Evolutionary conservation across 78 protist species (phyloP).

Genomic region (Dictyostelium brefeldianum): DNA sequence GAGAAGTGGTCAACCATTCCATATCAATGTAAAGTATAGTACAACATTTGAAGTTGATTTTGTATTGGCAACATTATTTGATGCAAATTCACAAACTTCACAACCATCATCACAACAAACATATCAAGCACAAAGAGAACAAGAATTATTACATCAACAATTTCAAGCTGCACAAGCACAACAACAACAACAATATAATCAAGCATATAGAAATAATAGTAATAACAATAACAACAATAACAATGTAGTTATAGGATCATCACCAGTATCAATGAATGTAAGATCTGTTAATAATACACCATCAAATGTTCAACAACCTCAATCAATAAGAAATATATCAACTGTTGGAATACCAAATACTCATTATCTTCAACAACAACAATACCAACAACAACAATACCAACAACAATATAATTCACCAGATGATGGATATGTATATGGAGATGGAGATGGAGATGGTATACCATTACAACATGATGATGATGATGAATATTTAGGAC

Average conservation of each 20-base stretch:
- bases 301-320: not conserved
- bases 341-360: not conserved
- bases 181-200: not conserved
- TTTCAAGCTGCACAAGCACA: not conserved
- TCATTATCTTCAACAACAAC: not conserved
- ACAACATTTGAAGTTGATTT: slow-evolving; percentile 20
- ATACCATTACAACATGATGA: not conserved
- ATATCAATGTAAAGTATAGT: not conserved
- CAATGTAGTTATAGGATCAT: not conserved
- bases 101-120: not conserved
- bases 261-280: not conserved
- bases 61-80: slow-evolving; percentile 18
- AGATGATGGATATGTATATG: not conserved
- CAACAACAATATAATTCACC: slow-evolving; percentile 3
- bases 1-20: slow-evolving; percentile 18
- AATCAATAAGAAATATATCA: not conserved
- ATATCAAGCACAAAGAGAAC: not conserved
- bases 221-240: not conserved
- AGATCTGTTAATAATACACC: not conserved
- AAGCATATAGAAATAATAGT: not conserved
- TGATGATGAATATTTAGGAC: not conserved
- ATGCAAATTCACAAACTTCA: not conserved
- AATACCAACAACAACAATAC: not conserved
- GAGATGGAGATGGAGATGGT: no score
- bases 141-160: not conserved